Percentiles rank a stretch among this genome's conserved stretches.
phyloP scores from a whole-genome alignment of 805 yeast genomes.

The Kazachstania taianensis region DNA sequence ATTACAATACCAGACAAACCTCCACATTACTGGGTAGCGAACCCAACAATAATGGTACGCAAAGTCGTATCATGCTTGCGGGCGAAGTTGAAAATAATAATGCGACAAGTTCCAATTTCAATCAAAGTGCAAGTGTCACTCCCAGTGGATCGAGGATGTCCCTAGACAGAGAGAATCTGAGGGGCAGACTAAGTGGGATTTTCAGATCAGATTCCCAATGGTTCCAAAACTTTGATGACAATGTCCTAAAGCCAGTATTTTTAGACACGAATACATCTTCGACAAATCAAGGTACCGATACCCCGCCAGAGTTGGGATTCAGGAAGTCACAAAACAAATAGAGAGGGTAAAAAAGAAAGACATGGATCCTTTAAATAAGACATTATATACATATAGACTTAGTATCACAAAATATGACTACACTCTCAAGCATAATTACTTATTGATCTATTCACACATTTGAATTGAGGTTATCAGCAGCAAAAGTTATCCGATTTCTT shows the following conservation, averaged over 20 bases:
- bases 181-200: conserved; percentile 14
- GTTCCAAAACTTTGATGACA: conserved; percentile 91
- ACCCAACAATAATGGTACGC: neutral
- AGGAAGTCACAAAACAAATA: neutral
- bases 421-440: too few relatives aligned
- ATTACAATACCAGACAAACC: neutral
- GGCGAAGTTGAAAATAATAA: too few relatives aligned
- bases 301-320: conserved; percentile 2
- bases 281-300: neutral
- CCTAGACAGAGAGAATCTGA: conserved; percentile 6
- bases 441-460: too few relatives aligned
- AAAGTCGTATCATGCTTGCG: conserved; percentile 1
- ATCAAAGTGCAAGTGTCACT: neutral
- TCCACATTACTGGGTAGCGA: neutral
- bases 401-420: too few relatives aligned
- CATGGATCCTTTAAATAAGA: too few relatives aligned
- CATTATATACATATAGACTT: too few relatives aligned
- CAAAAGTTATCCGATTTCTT: too few relatives aligned
- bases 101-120: conserved; percentile 1
- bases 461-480: too few relatives aligned
- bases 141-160: conserved; percentile 1
- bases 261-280: conserved; percentile 39
- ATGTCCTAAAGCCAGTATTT: conserved; percentile 83
- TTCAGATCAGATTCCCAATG: conserved; percentile 48
- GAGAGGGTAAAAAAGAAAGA: too few relatives aligned